Evolutionary conservation across 2,329 filamentous ascomycete genomes (phyloP).

Genomic region (Nemania diffusa): DNA sequence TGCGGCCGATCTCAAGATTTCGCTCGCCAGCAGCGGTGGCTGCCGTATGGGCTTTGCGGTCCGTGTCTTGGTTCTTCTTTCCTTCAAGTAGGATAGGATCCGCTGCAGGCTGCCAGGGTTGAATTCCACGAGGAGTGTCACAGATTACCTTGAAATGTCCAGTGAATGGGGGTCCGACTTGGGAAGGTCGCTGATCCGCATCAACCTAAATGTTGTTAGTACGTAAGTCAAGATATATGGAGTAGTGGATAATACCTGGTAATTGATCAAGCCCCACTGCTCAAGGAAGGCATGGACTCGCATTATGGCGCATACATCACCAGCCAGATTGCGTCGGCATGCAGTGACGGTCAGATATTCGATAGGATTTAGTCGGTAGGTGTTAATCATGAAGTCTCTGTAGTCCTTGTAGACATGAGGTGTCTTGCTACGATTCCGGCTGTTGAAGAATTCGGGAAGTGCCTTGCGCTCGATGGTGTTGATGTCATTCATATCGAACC

Average conservation of each 20-base stretch:
- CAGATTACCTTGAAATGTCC: slow-evolving; percentile 97
- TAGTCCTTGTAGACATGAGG: slow-evolving; percentile 98
- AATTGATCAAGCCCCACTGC: slow-evolving; percentile 99
- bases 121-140: slow-evolving; percentile 92
- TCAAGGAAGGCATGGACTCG: slow-evolving; percentile 97
- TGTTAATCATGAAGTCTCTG: slow-evolving; percentile 99
- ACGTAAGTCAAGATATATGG: not conserved
- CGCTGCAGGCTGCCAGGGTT: slow-evolving; percentile 92
- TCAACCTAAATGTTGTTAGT: slow-evolving; percentile 76
- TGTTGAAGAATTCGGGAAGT: slow-evolving; percentile 98
- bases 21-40: slow-evolving; percentile 79
- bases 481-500: slow-evolving; percentile 98
- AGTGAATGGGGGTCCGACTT: slow-evolving; percentile 95
- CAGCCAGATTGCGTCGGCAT: slow-evolving; percentile 91
- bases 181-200: slow-evolving; percentile 92
- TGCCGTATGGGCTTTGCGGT: slow-evolving; percentile 74
- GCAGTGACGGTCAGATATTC: slow-evolving; percentile 98
- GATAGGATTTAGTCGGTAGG: slow-evolving; percentile 92
- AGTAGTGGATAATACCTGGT: slow-evolving; percentile 74
- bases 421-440: slow-evolving; percentile 96
- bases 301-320: slow-evolving; percentile 99
- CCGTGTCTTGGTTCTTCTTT: slow-evolving; percentile 73
- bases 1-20: slow-evolving; percentile 92
- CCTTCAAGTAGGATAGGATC: slow-evolving; percentile 74
- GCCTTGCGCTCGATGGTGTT: slow-evolving; percentile 94